These are phyloP conservation scores for Aspergillus texensis DNA, from an alignment of 2,329 filamentous ascomycete species.

Conservation along the genomic window DNA sequence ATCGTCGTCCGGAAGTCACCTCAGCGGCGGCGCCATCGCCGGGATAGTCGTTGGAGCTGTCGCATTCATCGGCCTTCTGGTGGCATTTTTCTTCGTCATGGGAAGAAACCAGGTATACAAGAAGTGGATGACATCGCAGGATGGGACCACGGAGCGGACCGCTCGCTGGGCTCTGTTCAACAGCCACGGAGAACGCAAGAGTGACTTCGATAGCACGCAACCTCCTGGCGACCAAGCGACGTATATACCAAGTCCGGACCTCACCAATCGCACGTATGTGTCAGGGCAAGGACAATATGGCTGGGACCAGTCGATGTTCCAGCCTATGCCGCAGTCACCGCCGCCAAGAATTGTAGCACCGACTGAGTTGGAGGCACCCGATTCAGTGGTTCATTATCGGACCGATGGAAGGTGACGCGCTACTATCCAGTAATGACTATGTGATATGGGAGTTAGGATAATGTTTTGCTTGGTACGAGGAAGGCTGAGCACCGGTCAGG, in stretches of 20 bases:
- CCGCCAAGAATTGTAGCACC: neutral
- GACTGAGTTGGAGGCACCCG: conserved; percentile 3
- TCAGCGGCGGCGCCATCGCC: conserved; percentile 57
- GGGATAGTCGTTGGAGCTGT: conserved; percentile 60
- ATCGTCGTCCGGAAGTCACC: conserved; percentile 15
- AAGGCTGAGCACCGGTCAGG: neutral
- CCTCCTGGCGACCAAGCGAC: conserved; percentile 6
- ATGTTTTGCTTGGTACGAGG: neutral
- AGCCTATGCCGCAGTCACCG: neutral
- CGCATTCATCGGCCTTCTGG: conserved; percentile 52
- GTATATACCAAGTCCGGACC: conserved; percentile 8
- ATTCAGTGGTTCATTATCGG: neutral
- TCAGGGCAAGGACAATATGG: conserved; percentile 1
- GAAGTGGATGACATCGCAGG: conserved; percentile 38
- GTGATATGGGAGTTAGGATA: neutral
- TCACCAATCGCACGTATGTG: conserved; percentile 1
- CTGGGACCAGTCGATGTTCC: conserved; percentile 4
- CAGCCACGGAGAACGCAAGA: conserved; percentile 14
- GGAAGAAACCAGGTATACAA: conserved; percentile 39
- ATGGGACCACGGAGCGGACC: conserved; percentile 34
- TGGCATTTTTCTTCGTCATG: conserved; percentile 41
- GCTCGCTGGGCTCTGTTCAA: conserved; percentile 36
- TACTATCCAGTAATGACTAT: neutral
- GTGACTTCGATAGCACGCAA: conserved; percentile 9
- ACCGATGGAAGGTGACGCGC: neutral